phyloP scores from a whole-genome alignment of 106 monocot genomes.

The Platanthera guangdongensis region DNA sequence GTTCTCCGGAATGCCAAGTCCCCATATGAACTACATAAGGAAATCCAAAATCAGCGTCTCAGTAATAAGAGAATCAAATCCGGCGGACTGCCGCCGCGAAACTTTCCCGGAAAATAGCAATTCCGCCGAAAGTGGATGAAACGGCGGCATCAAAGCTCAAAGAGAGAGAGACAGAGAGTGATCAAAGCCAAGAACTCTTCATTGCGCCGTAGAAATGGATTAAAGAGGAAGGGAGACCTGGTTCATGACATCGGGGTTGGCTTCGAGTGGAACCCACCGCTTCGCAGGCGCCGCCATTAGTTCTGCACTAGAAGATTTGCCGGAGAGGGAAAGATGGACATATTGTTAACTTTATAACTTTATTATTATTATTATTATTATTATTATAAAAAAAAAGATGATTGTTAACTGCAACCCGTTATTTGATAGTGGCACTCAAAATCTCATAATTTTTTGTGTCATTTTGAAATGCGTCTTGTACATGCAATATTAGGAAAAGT shows the following conservation, averaged over 20 bases:
- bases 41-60: not conserved
- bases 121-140: not conserved
- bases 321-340: too few species aligned
- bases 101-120: not conserved
- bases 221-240: constrained; percentile 12
- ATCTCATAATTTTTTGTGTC: too few species aligned
- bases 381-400: too few species aligned
- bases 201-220: not conserved
- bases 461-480: too few species aligned
- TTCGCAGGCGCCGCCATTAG: constrained; percentile 17
- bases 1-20: constrained; percentile 72
- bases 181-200: not conserved
- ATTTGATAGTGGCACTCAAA: too few species aligned
- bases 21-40: constrained; percentile 63
- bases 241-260: constrained; percentile 39
- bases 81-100: not conserved
- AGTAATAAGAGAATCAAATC: not conserved
- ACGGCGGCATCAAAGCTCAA: not conserved
- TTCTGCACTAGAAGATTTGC: not conserved
- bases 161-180: not conserved
- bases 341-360: too few species aligned
- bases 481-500: too few species aligned
- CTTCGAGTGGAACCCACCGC: constrained; percentile 35
- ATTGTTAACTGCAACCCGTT: too few species aligned
- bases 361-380: too few species aligned